A percentile compares a stretch with the other conserved stretches of the same genome.
Evolutionary conservation across 2,329 filamentous ascomycete species (phyloP).

Genomic region (Aspergillus oerlinghausenensis): DNA sequence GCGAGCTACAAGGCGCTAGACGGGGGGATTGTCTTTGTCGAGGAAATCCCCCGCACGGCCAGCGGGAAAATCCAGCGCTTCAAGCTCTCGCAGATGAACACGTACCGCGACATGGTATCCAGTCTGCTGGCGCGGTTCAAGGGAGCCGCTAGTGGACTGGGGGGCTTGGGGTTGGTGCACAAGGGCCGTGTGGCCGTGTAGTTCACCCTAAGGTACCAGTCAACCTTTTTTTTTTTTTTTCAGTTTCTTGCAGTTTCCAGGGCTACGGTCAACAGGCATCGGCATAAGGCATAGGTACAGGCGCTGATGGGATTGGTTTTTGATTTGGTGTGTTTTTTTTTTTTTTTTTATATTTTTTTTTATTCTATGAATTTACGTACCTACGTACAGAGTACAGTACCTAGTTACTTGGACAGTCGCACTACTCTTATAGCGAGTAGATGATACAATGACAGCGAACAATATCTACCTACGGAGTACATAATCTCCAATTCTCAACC

Average conservation of each 20-base stretch:
- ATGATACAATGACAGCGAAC: too few species aligned
- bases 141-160: slow-evolving; percentile 14
- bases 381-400: neutral
- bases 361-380: too few species aligned
- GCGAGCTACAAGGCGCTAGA: slow-evolving; percentile 48
- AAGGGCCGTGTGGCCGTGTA: slow-evolving; percentile 19
- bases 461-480: too few species aligned
- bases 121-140: slow-evolving; percentile 25
- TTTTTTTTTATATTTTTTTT: too few species aligned
- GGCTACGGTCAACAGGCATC: neutral
- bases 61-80: slow-evolving; percentile 49
- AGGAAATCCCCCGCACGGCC: slow-evolving; percentile 46
- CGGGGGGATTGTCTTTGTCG: slow-evolving; percentile 46
- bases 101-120: slow-evolving; percentile 34
- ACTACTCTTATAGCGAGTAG: neutral
- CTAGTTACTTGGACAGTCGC: neutral
- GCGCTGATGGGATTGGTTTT: neutral
- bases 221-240: slow-evolving; percentile 1
- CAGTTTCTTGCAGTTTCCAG: neutral
- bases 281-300: neutral
- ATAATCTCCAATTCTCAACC: too few species aligned
- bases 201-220: neutral
- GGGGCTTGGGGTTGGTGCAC: slow-evolving; percentile 19
- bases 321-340: too few species aligned
- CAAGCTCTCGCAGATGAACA: slow-evolving; percentile 37